Percentiles rank a stretch among this genome's conserved stretches.
Evolutionary conservation across 2,329 filamentous ascomycete genomes (phyloP).

Genomic region (Alternaria triticina): DNA sequence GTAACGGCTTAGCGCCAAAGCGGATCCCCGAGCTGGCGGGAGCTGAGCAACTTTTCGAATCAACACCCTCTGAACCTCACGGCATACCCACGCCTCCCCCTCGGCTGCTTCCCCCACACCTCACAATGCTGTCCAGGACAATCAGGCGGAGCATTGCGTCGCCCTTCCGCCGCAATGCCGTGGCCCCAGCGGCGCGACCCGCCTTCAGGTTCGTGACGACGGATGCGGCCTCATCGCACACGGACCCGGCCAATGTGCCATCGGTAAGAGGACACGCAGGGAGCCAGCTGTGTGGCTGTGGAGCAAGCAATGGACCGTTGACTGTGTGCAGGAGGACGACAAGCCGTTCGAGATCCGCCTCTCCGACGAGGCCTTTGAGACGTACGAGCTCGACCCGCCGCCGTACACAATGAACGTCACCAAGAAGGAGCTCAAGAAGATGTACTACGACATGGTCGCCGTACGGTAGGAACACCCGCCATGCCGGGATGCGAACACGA

Average conservation of each 20-base stretch:
- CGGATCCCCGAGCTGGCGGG: slow-evolving; percentile 26
- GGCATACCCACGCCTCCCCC: slow-evolving; percentile 18
- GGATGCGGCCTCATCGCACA: slow-evolving; percentile 89
- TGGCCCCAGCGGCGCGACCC: slow-evolving; percentile 42
- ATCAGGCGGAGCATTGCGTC: slow-evolving; percentile 49
- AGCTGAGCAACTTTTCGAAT: slow-evolving; percentile 29
- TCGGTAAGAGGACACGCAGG: slow-evolving; percentile 57
- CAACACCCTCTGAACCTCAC: slow-evolving; percentile 25
- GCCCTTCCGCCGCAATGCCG: slow-evolving; percentile 48
- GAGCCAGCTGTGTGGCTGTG: slow-evolving; percentile 2
- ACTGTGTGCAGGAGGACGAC: slow-evolving; percentile 76
- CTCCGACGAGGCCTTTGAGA: slow-evolving; percentile 99
- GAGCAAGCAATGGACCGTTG: slow-evolving; percentile 19
- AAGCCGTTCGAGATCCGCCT: slow-evolving; percentile 90
- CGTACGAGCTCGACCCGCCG: slow-evolving; percentile 97
- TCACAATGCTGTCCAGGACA: slow-evolving; percentile 50
- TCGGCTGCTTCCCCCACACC: slow-evolving; percentile 24
- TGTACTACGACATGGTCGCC: slow-evolving; percentile 98
- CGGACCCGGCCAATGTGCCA: slow-evolving; percentile 77
- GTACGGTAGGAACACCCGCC: slow-evolving; percentile 72
- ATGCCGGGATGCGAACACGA: not conserved
- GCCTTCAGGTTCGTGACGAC: slow-evolving; percentile 81
- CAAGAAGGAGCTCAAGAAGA: slow-evolving; percentile 98
- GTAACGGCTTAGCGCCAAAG: slow-evolving; percentile 18
- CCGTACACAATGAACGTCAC: slow-evolving; percentile 91